Base-by-base conservation (phyloP, 306 rosid species). In the Vigna angularis region DNA sequence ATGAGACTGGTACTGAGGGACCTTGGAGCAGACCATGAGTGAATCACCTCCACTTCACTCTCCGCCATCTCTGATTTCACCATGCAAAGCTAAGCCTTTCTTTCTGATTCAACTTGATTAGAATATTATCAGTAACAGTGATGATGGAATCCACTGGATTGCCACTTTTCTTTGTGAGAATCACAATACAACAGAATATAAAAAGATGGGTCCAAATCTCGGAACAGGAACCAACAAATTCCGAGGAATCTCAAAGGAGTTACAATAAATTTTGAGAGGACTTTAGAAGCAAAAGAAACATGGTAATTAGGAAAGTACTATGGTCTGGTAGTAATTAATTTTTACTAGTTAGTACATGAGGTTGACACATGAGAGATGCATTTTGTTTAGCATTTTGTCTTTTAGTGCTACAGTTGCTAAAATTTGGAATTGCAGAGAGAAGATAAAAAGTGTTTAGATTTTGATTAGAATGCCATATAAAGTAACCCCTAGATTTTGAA, bases 11-110 rank as follows among this genome's bases (percentile, higher is more conserved):
- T 93, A 50, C 93, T 86, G 80, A 93, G 88, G 24, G 98, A 93
- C 84, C 96, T 85, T 7, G 96, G 98, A 72, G 93, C 85, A 30
- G 93, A 90, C 96, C 98, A 93, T 16, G 91, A 75, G 55, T 93
- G 97, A 80, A 93, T 93, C 74, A 79, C 92, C 77, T 93, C 94
- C 80, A 79, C 90, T 15, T 67, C 88, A 70, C 75, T 66, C 81
- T 86, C 87, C n/a, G 45, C 84, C 92, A 89, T 89, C 47, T 47
- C 62, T 63, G 51, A 61, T 9, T 61, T 18, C 48, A 64, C 14
- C 45, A 64, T 12, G 5, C 48, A 7, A 62, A 62, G 44, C 66
- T 13, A 14, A 32, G 42, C 13, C 32, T 10, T 55, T 17, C n/a
- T 45, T 74, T 28, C 79, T 12, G 50, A 74, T 62, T 48, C 62